Percentiles rank a stretch among this genome's conserved stretches.
phyloP scores from a whole-genome alignment of 345 rosid genomes.

The Litchi chinensis region DNA sequence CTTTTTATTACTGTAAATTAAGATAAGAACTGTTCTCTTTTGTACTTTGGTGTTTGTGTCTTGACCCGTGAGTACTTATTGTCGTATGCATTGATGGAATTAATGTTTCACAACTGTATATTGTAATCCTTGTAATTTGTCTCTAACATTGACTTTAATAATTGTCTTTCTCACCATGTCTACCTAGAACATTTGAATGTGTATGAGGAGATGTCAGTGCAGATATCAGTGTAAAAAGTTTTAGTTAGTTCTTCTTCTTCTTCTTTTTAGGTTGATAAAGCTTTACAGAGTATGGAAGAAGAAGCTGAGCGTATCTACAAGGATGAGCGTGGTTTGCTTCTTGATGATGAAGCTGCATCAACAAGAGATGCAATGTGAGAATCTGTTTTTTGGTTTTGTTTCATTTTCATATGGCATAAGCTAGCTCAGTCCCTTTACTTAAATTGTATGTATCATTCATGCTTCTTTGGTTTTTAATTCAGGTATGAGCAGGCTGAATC shows the following conservation, averaged over 20 bases:
- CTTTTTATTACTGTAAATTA: background rate
- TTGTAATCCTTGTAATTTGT: background rate
- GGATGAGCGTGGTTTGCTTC: slow-evolving; percentile 75
- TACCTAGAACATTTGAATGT: background rate
- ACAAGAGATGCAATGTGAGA: slow-evolving; percentile 98
- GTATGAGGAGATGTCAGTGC: background rate
- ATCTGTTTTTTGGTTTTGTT: slow-evolving; percentile 8
- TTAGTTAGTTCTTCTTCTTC: slow-evolving; percentile 9
- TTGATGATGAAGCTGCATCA: slow-evolving; percentile 95
- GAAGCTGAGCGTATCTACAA: slow-evolving; percentile 94
- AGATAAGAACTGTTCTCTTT: background rate
- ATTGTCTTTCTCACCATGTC: background rate
- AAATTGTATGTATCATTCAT: background rate
- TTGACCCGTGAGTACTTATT: background rate
- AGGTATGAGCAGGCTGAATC: slow-evolving; percentile 95
- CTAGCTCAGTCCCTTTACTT: background rate
- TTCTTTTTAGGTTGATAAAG: slow-evolving; percentile 71
- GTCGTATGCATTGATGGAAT: background rate
- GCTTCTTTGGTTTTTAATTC: slow-evolving; percentile 28
- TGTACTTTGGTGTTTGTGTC: background rate
- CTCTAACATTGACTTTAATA: background rate
- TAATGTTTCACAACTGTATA: background rate
- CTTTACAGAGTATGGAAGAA: slow-evolving; percentile 86
- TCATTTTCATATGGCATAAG: background rate
- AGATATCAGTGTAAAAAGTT: background rate